Evolutionary conservation across 2,329 filamentous ascomycete species (phyloP).

Genomic region (Neurospora sp.): DNA sequence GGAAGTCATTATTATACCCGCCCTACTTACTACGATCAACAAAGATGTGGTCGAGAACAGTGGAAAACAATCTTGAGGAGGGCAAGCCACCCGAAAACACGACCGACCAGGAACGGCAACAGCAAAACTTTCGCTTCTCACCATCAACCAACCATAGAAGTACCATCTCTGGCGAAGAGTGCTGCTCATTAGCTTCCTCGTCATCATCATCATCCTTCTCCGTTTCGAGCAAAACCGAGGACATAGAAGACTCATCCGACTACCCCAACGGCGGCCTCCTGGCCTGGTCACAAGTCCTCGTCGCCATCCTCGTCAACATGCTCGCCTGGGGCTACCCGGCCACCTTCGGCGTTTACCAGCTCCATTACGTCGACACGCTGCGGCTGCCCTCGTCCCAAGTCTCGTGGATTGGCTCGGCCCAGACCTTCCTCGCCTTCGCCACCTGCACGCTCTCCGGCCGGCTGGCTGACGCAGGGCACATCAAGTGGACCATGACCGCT

Average conservation of each 20-base stretch:
- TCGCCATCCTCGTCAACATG: constrained; percentile 36
- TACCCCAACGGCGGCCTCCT: constrained; percentile 34
- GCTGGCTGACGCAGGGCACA: constrained; percentile 40
- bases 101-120: background rate
- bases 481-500: constrained; percentile 27
- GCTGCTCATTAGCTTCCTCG: background rate
- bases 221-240: background rate
- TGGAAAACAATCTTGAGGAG: background rate
- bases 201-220: background rate
- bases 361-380: constrained; percentile 30
- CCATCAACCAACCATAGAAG: background rate
- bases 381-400: constrained; percentile 26
- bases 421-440: constrained; percentile 40
- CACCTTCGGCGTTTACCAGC: constrained; percentile 39
- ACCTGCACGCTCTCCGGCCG: constrained; percentile 38
- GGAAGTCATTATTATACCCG: background rate
- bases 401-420: constrained; percentile 41
- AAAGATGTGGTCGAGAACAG: background rate
- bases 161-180: background rate
- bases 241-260: background rate
- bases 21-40: background rate
- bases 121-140: background rate
- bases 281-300: constrained; percentile 41
- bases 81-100: background rate
- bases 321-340: constrained; percentile 41